Conservation (phyloP, 2,329 filamentous ascomycete genomes). For the Trichocomaceae sp. region DNA sequence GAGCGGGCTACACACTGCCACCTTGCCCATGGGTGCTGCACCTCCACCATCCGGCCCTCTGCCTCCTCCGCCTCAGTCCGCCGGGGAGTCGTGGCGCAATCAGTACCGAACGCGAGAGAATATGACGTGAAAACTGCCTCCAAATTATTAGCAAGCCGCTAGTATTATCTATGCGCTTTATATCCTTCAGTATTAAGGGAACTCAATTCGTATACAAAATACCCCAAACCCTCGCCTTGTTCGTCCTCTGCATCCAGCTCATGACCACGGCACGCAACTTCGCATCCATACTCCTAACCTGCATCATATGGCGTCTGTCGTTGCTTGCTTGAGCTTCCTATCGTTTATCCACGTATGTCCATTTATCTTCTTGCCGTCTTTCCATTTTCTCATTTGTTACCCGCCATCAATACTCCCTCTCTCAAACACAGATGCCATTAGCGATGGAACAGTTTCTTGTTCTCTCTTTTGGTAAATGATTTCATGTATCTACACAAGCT, state of each 20-base stretch:
- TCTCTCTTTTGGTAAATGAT: background rate
- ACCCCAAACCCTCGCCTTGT: background rate
- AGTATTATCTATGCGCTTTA: background rate
- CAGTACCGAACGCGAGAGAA: constrained; percentile 13
- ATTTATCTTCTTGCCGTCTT: background rate
- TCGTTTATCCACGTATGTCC: background rate
- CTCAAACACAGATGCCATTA: background rate
- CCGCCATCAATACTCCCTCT: background rate
- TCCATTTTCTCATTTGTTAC: background rate
- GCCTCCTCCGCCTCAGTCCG: constrained; percentile 50
- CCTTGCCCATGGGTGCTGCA: constrained; percentile 55
- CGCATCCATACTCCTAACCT: constrained; percentile 1
- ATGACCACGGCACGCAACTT: background rate
- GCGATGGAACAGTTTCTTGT: background rate
- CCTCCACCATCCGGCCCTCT: constrained; percentile 53
- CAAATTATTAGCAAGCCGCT: background rate
- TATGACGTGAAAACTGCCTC: constrained; percentile 6
- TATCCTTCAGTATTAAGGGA: background rate
- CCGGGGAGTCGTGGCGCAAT: constrained; percentile 12
- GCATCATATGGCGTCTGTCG: constrained; percentile 13
- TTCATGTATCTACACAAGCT: constrained; percentile 1
- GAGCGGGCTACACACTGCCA: constrained; percentile 46
- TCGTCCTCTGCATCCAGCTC: background rate
- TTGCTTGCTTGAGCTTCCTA: background rate
- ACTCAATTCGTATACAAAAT: background rate